These are phyloP conservation scores for Apiotrichum laibachii DNA, from an alignment of 1,284 basidiomycete genomes.

Conservation along the genomic window DNA sequence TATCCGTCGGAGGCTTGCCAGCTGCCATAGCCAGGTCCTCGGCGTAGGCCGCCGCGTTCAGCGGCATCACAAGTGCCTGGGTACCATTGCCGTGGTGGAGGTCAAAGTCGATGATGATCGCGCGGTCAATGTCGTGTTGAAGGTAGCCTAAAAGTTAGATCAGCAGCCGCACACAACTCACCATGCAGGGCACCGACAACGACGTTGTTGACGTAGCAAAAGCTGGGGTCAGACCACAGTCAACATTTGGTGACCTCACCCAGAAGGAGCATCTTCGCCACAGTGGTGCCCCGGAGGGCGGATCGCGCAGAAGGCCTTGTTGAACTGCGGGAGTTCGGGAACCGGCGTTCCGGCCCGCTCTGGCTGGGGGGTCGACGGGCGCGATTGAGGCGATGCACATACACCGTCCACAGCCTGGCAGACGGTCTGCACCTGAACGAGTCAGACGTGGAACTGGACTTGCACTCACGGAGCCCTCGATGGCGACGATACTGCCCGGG, in stretches of 20 bases:
- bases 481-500: constrained; percentile 56
- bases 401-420: constrained; percentile 76
- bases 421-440: constrained; percentile 58
- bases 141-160: constrained; percentile 64
- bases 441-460: constrained; percentile 59
- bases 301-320: constrained; percentile 74
- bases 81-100: constrained; percentile 95
- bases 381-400: constrained; percentile 51
- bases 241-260: constrained; percentile 48
- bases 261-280: constrained; percentile 78
- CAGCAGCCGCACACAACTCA: constrained; percentile 37
- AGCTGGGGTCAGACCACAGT: constrained; percentile 44
- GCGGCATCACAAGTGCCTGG: constrained; percentile 83
- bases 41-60: constrained; percentile 81
- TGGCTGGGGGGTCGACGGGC: constrained; percentile 7
- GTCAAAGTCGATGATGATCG: constrained; percentile 90
- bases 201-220: constrained; percentile 94
- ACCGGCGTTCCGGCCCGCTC: constrained; percentile 16
- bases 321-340: constrained; percentile 22
- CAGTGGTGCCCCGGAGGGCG: constrained; percentile 91
- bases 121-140: constrained; percentile 70
- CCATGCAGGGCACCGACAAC: constrained; percentile 86
- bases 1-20: constrained; percentile 43
- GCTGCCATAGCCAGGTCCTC: constrained; percentile 59
- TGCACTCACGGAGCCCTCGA: constrained; percentile 43